Conservation (phyloP, 2,329 filamentous ascomycete genomes). For the Trichoderma sp. region DNA sequence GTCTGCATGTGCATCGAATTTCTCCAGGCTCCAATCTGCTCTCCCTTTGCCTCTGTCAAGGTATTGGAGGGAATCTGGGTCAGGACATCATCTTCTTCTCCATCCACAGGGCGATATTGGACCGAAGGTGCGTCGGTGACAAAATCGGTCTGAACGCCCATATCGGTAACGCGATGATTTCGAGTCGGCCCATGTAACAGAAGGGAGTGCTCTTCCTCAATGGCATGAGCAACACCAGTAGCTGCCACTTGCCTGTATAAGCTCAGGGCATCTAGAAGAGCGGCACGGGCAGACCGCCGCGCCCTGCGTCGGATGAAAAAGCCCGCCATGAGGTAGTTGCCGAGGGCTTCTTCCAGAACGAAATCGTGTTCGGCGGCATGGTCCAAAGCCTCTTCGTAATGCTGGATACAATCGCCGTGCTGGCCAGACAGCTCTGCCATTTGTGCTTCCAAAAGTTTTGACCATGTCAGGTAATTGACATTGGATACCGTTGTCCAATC, state of each 20-base stretch:
- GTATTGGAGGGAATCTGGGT: conserved; percentile 38
- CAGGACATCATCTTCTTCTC: conserved; percentile 47
- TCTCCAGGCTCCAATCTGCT: conserved; percentile 64
- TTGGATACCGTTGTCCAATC: conserved; percentile 65
- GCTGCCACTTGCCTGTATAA: conserved; percentile 71
- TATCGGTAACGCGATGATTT: conserved; percentile 62
- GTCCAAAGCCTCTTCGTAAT: conserved; percentile 72
- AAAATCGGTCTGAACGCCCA: conserved; percentile 70
- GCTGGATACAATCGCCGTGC: conserved; percentile 59
- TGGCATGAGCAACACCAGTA: conserved; percentile 65
- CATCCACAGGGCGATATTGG: conserved; percentile 52
- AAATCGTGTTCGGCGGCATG: conserved; percentile 69
- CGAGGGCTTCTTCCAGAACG: conserved; percentile 70
- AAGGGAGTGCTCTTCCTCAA: conserved; percentile 68
- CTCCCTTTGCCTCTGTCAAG: conserved; percentile 55
- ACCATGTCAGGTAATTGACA: conserved; percentile 72
- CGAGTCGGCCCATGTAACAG: conserved; percentile 64
- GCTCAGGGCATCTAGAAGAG: conserved; percentile 66
- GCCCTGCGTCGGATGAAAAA: conserved; percentile 67
- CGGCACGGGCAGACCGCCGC: conserved; percentile 67
- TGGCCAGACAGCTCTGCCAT: conserved; percentile 62
- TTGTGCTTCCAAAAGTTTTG: conserved; percentile 67
- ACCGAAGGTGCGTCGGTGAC: conserved; percentile 57
- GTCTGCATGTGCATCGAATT: conserved; percentile 58
- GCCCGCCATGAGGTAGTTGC: conserved; percentile 73